Conservation (phyloP, 129 eudicot species). For the sunflower (Helianthus annuus) region DNA sequence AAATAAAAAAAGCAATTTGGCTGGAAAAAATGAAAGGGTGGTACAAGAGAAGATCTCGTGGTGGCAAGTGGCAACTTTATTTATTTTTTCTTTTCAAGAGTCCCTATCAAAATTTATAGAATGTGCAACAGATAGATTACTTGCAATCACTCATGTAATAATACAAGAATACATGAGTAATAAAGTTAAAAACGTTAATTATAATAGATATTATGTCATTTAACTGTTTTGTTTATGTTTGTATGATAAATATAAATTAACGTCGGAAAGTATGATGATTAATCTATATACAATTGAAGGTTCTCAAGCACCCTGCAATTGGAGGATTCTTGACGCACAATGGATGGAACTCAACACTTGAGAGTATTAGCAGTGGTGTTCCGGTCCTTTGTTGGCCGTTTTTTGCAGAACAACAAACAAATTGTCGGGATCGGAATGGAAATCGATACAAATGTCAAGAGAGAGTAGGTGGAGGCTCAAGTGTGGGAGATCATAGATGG, state of each 20-base stretch:
- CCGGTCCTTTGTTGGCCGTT: slow-evolving; percentile 76
- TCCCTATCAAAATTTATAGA: not conserved
- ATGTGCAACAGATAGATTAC: not conserved
- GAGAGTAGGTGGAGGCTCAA: slow-evolving; percentile 49
- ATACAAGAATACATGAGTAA: too few species aligned
- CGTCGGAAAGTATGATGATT: not conserved
- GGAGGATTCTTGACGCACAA: slow-evolving; percentile 63
- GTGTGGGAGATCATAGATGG: slow-evolving; percentile 70
- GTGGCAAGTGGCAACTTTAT: not conserved
- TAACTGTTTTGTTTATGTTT: not conserved
- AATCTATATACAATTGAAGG: slow-evolving; percentile 1
- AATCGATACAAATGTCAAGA: slow-evolving; percentile 54
- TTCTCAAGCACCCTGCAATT: slow-evolving; percentile 40
- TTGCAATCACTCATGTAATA: too few species aligned
- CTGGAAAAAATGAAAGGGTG: too few species aligned
- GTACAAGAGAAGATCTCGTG: not conserved
- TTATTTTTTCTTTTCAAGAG: not conserved
- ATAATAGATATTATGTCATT: not conserved
- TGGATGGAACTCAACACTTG: slow-evolving; percentile 70
- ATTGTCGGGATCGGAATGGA: slow-evolving; percentile 59
- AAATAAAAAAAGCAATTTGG: too few species aligned
- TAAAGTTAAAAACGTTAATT: too few species aligned
- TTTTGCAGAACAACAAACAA: slow-evolving; percentile 65
- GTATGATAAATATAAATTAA: not conserved
- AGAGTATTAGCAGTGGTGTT: slow-evolving; percentile 50